Evolutionary conservation across 2,329 filamentous ascomycete species (phyloP).

Genomic region (Tolypocladium cylindrosporum): DNA sequence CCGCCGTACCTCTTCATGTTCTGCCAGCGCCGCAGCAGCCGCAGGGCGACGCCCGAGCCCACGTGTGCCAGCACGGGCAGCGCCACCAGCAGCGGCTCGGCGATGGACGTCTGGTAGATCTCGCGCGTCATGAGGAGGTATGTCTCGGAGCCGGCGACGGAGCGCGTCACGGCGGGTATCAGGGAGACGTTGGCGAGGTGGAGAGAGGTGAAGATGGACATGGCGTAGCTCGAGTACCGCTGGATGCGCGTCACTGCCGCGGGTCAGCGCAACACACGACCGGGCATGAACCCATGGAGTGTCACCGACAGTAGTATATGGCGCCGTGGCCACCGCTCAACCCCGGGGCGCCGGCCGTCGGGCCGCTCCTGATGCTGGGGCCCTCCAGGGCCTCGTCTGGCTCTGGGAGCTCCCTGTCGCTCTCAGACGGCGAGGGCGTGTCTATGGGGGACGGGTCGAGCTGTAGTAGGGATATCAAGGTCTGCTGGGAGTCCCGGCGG

Average conservation of each 20-base stretch:
- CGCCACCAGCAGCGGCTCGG: constrained; percentile 71
- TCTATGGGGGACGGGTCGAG: constrained; percentile 77
- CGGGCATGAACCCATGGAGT: not conserved
- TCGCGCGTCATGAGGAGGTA: constrained; percentile 87
- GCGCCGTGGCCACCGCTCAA: constrained; percentile 59
- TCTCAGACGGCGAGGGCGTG: constrained; percentile 26
- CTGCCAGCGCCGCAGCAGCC: constrained; percentile 63
- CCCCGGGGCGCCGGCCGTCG: constrained; percentile 33
- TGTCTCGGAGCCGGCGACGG: constrained; percentile 65
- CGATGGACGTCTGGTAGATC: constrained; percentile 75
- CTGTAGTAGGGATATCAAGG: constrained; percentile 58
- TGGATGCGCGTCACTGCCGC: constrained; percentile 52
- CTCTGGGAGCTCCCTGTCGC: constrained; percentile 18
- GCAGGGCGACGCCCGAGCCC: constrained; percentile 64
- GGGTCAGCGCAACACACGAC: not conserved
- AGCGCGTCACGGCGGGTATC: constrained; percentile 65
- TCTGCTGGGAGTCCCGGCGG: constrained; percentile 37
- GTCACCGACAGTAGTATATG: constrained; percentile 61
- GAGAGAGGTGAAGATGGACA: constrained; percentile 63
- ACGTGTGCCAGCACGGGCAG: constrained; percentile 69
- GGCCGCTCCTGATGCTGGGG: constrained; percentile 28
- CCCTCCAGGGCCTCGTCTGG: constrained; percentile 19
- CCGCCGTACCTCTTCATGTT: constrained; percentile 69
- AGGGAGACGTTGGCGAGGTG: constrained; percentile 76
- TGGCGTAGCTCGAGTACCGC: constrained; percentile 81